Base-by-base conservation (phyloP, 2,329 filamentous ascomycete species). In the Pezicula radicicola region DNA sequence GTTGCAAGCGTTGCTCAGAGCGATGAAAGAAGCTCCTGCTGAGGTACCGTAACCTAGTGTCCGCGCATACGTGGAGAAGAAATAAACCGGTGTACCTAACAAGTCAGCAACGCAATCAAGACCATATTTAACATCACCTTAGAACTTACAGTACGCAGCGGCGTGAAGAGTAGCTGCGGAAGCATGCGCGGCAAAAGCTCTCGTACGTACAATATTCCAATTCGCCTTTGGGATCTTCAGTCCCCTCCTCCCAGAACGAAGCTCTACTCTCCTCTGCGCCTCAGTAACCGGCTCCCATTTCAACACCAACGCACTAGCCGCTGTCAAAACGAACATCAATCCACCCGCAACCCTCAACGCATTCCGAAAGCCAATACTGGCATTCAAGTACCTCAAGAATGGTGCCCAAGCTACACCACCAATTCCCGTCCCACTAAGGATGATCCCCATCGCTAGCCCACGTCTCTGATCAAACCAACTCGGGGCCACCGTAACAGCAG, bases 1-100 rank as follows among this genome's bases (percentile, higher is more conserved):
- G 52, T 71, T 72, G 7, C 68, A 66, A 0, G 69, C 69, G 46
- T 73, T 74, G 25, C 67, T 70, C 4, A 72, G 58, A 4, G 70
- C 63, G 35, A 72, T 70, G 15, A 74, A 66, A 18, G 67, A 72
- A 0, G 70, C 69, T 1, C 67, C 70, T 10, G 65, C 65, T 1
- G 60, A 58, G 12, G 61, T 60, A 19, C 61, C 65, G 12, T 72
- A 73, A 5, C 70, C 71, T 28, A 72, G 53, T 2, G 68, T 68
- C 13, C 64, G 63, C 2, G 70, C 69, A 52, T 69, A 73, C 6
- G 68, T 63, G 0, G 71, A 65, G 15, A 71, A 63, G 53, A 72
- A 72, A 33, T 67, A 72, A 3, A 72, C 60, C 0, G 71, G 71
- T 0, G 68, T 67, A 44, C 21, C 21, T 21, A 21, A 21, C 21